These are phyloP conservation scores for Oxytropis ochrocephala DNA, from an alignment of 306 rosid species.

Conservation along the genomic window DNA sequence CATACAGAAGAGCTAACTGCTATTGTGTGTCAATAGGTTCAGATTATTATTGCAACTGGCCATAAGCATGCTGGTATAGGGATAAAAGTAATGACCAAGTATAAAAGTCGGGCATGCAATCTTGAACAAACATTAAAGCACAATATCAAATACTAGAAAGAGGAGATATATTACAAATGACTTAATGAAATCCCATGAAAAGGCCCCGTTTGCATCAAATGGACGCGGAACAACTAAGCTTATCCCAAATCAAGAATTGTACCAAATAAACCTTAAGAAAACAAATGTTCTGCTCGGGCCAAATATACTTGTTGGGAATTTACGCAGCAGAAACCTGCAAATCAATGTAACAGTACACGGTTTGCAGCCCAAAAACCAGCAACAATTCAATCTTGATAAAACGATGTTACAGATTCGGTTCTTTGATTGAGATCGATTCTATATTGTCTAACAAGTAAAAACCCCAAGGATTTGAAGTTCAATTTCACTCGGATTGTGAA, in stretches of 20 bases:
- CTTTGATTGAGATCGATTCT: too few species aligned
- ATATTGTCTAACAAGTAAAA: too few species aligned
- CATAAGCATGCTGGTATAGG: not conserved
- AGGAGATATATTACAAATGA: too few species aligned
- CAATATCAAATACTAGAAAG: not conserved
- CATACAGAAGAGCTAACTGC: not conserved
- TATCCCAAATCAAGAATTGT: not conserved
- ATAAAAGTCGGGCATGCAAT: not conserved
- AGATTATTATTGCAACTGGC: not conserved
- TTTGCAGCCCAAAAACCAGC: too few species aligned
- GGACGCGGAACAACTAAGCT: not conserved
- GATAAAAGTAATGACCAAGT: not conserved
- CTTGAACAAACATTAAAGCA: not conserved
- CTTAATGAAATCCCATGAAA: not conserved
- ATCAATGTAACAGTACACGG: too few species aligned
- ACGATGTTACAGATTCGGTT: too few species aligned
- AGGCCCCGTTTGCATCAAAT: not conserved
- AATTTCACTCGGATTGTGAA: too few species aligned
- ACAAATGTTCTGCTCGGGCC: not conserved
- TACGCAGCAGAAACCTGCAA: too few species aligned
- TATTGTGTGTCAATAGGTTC: not conserved
- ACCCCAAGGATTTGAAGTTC: too few species aligned
- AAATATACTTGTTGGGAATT: too few species aligned
- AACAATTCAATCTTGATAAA: too few species aligned
- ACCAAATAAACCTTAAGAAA: not conserved